Evolutionary conservation across 2,329 filamentous ascomycete genomes (phyloP).

Genomic region (Aurifilum marmelostoma): DNA sequence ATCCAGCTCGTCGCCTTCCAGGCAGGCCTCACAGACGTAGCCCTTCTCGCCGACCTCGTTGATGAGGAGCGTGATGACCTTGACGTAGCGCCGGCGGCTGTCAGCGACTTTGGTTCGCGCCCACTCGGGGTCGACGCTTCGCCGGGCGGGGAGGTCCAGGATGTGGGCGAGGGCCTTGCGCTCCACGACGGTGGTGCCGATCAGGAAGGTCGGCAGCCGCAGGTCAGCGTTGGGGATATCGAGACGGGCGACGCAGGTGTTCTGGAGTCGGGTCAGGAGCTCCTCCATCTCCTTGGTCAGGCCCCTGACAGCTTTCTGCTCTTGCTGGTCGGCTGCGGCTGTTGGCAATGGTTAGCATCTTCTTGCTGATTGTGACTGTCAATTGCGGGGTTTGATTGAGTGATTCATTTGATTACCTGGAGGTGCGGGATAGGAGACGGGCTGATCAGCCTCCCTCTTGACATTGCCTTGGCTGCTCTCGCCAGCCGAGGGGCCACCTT

Average conservation of each 20-base stretch:
- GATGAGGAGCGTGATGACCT: background rate
- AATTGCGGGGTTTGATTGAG: too few relatives aligned
- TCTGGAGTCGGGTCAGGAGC: background rate
- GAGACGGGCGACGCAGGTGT: background rate
- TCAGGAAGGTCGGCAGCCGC: background rate
- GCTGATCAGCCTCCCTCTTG: background rate
- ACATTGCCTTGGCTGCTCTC: background rate
- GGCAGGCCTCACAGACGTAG: background rate
- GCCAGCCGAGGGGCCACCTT: background rate
- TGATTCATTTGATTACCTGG: background rate
- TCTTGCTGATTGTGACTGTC: background rate
- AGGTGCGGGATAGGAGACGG: background rate
- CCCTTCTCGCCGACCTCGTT: background rate
- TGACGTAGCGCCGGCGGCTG: background rate
- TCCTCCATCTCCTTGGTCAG: background rate
- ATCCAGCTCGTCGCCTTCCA: background rate
- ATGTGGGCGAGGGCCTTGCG: background rate
- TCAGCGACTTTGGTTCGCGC: too few relatives aligned
- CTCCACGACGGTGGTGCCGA: background rate
- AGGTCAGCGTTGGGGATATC: background rate
- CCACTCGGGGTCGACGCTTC: background rate
- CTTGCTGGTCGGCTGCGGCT: background rate
- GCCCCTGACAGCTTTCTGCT: background rate
- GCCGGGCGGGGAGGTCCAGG: background rate
- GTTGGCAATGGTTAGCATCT: background rate